phyloP scores from a whole-genome alignment of 768 basidiomycete genomes.

The Dioszegia crocea region DNA sequence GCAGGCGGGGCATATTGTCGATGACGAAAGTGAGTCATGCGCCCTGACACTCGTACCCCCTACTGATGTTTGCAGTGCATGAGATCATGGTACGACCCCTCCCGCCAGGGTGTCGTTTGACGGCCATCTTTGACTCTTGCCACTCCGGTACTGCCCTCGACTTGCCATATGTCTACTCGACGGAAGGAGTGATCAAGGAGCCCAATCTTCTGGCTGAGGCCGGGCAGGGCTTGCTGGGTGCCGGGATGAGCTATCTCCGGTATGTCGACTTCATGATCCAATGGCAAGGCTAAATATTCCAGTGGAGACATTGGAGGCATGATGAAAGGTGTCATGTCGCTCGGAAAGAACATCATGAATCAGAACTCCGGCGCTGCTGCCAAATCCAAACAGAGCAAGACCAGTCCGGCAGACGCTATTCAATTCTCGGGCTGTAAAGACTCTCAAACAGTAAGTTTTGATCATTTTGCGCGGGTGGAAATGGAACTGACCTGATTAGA shows the following conservation, averaged over 20 bases:
- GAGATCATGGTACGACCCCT: constrained; percentile 70
- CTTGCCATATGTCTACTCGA: constrained; percentile 64
- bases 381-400: constrained; percentile 59
- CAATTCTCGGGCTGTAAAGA: constrained; percentile 55
- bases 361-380: constrained; percentile 61
- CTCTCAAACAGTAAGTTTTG: constrained; percentile 44
- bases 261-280: constrained; percentile 9
- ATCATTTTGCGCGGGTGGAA: neutral
- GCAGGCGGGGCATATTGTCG: constrained; percentile 70
- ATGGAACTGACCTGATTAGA: constrained; percentile 12
- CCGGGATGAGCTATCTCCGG: constrained; percentile 63
- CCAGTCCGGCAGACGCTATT: constrained; percentile 74
- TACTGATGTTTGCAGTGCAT: constrained; percentile 52
- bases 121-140: constrained; percentile 54
- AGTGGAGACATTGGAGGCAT: constrained; percentile 76
- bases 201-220: constrained; percentile 84
- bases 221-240: constrained; percentile 76
- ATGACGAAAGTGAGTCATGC: constrained; percentile 65
- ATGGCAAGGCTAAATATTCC: constrained; percentile 34
- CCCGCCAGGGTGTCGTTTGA: constrained; percentile 82
- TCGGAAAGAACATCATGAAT: constrained; percentile 73
- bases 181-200: constrained; percentile 91
- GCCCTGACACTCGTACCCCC: neutral
- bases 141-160: constrained; percentile 58
- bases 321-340: constrained; percentile 65